Conservation (phyloP, 2,329 filamentous ascomycete genomes). For the Thielaviopsis punctulata region DNA sequence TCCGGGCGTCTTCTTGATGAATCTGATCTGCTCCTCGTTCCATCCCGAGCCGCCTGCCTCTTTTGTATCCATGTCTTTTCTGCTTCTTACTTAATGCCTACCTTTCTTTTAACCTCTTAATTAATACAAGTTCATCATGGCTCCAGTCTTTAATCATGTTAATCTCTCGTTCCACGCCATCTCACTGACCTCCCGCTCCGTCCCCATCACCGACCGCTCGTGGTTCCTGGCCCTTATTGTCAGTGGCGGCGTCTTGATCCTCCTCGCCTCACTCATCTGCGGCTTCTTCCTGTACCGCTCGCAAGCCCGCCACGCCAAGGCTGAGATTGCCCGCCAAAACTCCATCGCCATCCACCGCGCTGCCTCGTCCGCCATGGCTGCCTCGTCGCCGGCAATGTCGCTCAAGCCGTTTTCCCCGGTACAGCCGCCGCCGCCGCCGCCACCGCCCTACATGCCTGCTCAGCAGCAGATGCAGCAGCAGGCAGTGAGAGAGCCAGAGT, state of each 20-base stretch:
- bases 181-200: neutral
- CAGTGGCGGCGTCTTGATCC: slow-evolving; percentile 3
- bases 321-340: neutral
- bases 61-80: neutral
- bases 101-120: neutral
- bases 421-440: too few species aligned
- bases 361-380: neutral
- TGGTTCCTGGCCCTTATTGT: slow-evolving; percentile 11
- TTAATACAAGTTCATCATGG: neutral
- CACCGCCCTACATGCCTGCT: neutral
- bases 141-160: neutral
- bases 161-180: slow-evolving; percentile 1
- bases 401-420: neutral
- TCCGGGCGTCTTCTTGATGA: neutral
- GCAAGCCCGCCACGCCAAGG: neutral
- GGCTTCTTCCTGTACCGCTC: slow-evolving; percentile 6
- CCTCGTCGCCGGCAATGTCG: neutral
- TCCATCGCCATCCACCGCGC: neutral
- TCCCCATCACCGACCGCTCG: slow-evolving; percentile 6
- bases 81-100: too few species aligned
- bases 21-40: neutral
- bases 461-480: neutral
- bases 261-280: neutral
- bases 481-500: neutral
- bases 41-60: neutral